Evolutionary conservation across 805 yeast species (phyloP), one percentile per base, ranked within the genome.

Genomic region (Ascoidea tarda): DNA sequence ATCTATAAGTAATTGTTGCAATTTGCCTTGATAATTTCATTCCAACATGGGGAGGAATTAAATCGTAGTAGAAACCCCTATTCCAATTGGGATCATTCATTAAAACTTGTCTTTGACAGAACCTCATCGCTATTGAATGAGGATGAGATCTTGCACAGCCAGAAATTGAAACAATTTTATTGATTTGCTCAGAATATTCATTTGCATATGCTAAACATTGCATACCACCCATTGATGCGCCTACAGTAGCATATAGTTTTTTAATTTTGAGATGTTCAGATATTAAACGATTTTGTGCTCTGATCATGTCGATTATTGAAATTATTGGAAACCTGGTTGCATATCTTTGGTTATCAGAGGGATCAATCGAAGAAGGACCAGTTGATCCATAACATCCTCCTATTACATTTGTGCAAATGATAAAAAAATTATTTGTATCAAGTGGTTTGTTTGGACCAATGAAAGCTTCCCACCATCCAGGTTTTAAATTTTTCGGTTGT

Each of bases 141-240:
- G 97, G 97, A 65, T 90, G 96, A 0, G 96, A 87, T 62, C 95
- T 76, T 1, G 96, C 96, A 70, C 96, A 89, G 2, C 95, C 96
- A 47, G 91, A 82, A 33, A 90, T 86, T n/a, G 87, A 77, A 1
- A 88, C 78, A 2, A 90, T 74, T 52, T 83, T 81, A 5, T 75
- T 76, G 3, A 89, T 96, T 53, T 74, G 77, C 49, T 83, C 82
- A 1, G 95, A 85, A 60, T 85, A 90, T 62, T 85, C 95, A 63
- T 79, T 76, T 1, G 88, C 96, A 65, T 81, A 87, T 0, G 96
- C 95, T 52, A 90, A 73, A 6, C 91, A 82, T 69, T 89, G 96
- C 96, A 90, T 88, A n/a, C 96, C 97, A n/a, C 97, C 97, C 95
- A 90, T 87, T 0, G 96, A 87, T 2, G 95, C 82, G 5, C 97